A percentile compares a stretch with the other conserved stretches of the same genome.
These are phyloP conservation scores for Lactarius trivialis DNA, from an alignment of 768 basidiomycete genomes.

Conservation along the genomic window DNA sequence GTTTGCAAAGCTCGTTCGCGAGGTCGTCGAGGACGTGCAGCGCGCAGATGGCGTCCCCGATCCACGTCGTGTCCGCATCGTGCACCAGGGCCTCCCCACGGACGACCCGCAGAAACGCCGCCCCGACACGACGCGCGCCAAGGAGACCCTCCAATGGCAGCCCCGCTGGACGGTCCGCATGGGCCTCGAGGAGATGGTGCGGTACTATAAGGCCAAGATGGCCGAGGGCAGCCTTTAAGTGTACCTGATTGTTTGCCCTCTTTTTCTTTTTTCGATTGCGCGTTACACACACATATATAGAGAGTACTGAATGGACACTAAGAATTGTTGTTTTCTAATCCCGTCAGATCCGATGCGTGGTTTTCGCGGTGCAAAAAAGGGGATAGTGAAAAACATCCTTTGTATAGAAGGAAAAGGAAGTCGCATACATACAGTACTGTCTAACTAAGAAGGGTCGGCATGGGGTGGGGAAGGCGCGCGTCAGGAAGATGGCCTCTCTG, in stretches of 20 bases:
- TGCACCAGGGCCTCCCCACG: slow-evolving; percentile 75
- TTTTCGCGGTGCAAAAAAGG: not conserved
- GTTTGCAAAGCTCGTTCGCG: slow-evolving; percentile 88
- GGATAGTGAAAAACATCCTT: not conserved
- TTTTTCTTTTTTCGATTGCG: not conserved
- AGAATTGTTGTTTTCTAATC: not conserved
- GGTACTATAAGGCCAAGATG: slow-evolving; percentile 89
- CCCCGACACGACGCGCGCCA: slow-evolving; percentile 89
- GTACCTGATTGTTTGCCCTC: too few species aligned
- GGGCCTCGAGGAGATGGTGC: slow-evolving; percentile 92
- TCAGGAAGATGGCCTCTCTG: not conserved
- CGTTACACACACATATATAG: not conserved
- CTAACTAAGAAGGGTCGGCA: not conserved
- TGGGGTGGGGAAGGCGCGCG: too few species aligned
- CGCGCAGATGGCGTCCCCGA: slow-evolving; percentile 62
- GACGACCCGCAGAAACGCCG: slow-evolving; percentile 94
- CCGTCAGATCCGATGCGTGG: not conserved
- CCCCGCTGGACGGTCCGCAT: slow-evolving; percentile 89
- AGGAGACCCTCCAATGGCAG: slow-evolving; percentile 79
- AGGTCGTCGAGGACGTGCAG: slow-evolving; percentile 91
- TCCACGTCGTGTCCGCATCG: slow-evolving; percentile 51
- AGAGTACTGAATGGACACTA: not conserved
- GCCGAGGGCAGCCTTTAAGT: slow-evolving; percentile 66
- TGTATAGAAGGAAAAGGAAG: not conserved
- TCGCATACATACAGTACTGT: slow-evolving; percentile 1